Evolutionary conservation across 306 rosid genomes (phyloP), one percentile per base, ranked within the genome.

Genomic region (Morella rubra): DNA sequence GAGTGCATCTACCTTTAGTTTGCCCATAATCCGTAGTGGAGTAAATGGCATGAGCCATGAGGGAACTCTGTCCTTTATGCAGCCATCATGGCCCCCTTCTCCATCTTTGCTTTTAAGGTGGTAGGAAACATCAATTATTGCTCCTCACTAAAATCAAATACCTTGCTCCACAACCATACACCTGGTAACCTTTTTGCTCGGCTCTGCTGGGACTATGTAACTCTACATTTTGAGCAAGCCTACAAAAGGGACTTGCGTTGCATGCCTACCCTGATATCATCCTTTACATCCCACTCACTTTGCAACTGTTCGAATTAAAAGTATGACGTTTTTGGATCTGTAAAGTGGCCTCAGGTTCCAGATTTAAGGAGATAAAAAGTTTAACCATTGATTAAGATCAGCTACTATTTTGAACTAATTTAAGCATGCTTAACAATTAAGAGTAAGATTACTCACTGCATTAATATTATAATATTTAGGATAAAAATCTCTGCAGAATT

Each of bases 51-150:
- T 51, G 72, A 73, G 37, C 37, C 37, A 32, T 32, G 37, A 32
- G 37, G 83, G 55, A 72, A 79, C 58, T 45, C 73, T 22, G 81
- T 66, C 72, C 83, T 71, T 72, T 83, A 52, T 55, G 65, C 65
- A 65, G 58, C 76, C 81, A 83, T 83, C 75, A 32, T 76, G 53
- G 47, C 53, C 77, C 41, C 72, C 61, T 60, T 69, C 60, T 76
- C 76, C 51, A 72, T 69, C 68, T 70, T 66, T 46, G 65, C 77
- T 58, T 77, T 74, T 77, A 69, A 73, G 80, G 65, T 81, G 86
- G 82, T 81, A 81, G 85, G 87, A 83, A 72, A 81, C 90, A 83
- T 61, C 73, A 80, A 83, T 81, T 60, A 72, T 80, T 65, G 53
- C 74, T 58, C 4, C 70, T 41, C 81, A 71, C 71, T 61, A 69